Base-by-base conservation (phyloP, 2,329 filamentous ascomycete genomes). In the Nemania diffusa region DNA sequence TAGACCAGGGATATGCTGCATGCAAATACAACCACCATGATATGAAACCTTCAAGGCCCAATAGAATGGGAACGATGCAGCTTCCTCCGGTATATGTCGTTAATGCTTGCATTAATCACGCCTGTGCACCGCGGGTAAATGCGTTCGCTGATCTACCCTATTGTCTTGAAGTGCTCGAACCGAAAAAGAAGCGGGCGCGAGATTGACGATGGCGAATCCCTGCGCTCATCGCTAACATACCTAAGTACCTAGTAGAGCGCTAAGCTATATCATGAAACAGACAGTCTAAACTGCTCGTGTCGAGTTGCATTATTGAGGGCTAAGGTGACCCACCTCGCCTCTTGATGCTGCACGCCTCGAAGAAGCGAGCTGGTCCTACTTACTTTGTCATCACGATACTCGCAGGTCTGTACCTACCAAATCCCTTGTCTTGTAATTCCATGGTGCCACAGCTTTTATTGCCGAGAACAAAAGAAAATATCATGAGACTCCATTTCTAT, bases 251-350 rank as follows among this genome's bases (percentile, higher is more conserved):
- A 5, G 29, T 32, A 48, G 40, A 51, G 63, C 51, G 24, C 59
- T 55, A 59, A 27, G 40, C 26, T 17, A 27, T 37, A 20, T 22
- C 32, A 56, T 59, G 61, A 66, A 60, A 68, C 62, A 42, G 40
- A 8, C 29, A n/a, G 37, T 34, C 34, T 20, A 40, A 53, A 22
- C 64, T 46, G 11, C 50, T 68, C 66, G 62, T 68, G 53, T 65
- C 53, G 61, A 62, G n/a, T 62, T 68, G 66, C 58, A 55, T 55
- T 29, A 50, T 22, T 63, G 27, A 50, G 24, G 17, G 37, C 27
- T 55, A 29, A 51, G 46, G 26, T 26, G 37, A 48, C 57, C 48
- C 50, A 59, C 55, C 48, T 66, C 58, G 66, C 63, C 42, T 68
- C 26, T n/a, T 62, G 58, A 59, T 68, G 42, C 27, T 32, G 27